Evolutionary conservation across 257 asterid species (phyloP), one percentile per base, ranked within the genome.

Genomic region (Solanum pimpinellifolium): DNA sequence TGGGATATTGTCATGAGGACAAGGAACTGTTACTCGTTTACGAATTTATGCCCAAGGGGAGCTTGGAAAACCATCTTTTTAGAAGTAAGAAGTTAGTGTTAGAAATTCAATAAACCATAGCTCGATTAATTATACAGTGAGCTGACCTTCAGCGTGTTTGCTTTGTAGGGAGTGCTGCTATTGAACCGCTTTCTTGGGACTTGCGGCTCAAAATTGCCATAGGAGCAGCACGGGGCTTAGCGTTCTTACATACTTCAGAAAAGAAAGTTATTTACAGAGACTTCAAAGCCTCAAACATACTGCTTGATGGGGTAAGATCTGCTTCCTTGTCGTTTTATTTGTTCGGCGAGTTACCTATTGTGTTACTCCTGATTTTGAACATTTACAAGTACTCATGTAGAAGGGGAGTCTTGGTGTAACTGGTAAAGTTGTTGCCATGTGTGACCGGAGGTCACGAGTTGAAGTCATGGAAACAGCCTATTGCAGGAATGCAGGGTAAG

Each of bases 61-160:
- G 92, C 70, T 86, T 92, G 91, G 93, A 91, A 37, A 90, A 91
- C 90, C 93, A 92, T 89, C 93, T 92, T 25, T 92, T 91, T 87
- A 84, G 91, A 88, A 88, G 94, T 92, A 92, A 91, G 93, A 77
- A 44, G 78, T 47, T 39, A 3, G 69, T 31, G 23, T 65, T 27
- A 25, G 83, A 42, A 29, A 86, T 73, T 73, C 25, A 49, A n/a
- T 27, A 12, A 31, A 42, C 11, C 18, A 41, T 9, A 86, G 69
- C 72, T 59, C 9, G 23, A 6, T 49, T 35, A 76, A 29, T 49
- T 62, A 47, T 83, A 39, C 27, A 69, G 8, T 84, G 44, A 7
- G 27, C 27, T 89, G 18, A 91, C 46, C 23, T 49, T 7, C 16
- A 31, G 1, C 4, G 14, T 73, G 60, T 78, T 78, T 62, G 85